Evolutionary conservation across 108 stramenopile genomes (phyloP).

Genomic region (Heterococcus sp.): DNA sequence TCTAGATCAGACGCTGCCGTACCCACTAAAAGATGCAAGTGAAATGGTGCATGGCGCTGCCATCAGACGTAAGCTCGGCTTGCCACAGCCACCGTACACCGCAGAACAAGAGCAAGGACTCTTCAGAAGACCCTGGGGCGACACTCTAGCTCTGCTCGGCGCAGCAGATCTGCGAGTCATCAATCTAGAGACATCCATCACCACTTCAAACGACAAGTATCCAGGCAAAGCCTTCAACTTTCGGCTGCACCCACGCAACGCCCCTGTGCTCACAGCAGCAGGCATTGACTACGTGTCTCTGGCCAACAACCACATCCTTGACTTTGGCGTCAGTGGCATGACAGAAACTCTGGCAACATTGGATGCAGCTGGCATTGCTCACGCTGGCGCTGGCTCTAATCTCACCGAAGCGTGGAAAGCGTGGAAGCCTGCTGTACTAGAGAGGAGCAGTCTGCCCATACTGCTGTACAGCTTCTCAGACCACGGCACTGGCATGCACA

Average conservation of each 20-base stretch:
- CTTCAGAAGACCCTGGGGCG: neutral
- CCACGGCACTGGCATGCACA: neutral
- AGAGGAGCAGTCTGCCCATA: neutral
- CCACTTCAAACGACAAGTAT: neutral
- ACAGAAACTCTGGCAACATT: neutral
- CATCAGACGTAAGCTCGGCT: too few species aligned
- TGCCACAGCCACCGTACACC: too few species aligned
- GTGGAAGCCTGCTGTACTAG: neutral
- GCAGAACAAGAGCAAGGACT: too few species aligned
- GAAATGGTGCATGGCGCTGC: too few species aligned
- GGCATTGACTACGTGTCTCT: neutral
- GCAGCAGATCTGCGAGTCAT: neutral
- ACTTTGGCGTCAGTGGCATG: neutral
- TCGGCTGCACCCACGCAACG: neutral
- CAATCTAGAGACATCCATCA: neutral
- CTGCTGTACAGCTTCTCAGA: neutral
- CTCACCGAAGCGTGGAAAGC: neutral
- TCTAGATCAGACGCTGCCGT: too few species aligned
- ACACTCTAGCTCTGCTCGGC: neutral
- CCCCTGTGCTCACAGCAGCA: neutral
- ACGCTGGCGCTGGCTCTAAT: neutral
- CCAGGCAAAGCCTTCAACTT: neutral
- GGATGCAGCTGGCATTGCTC: neutral
- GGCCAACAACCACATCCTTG: neutral
- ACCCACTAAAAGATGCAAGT: too few species aligned